These are phyloP conservation scores for Centella asiatica DNA, from an alignment of 129 eudicot genomes.

Conservation along the genomic window DNA sequence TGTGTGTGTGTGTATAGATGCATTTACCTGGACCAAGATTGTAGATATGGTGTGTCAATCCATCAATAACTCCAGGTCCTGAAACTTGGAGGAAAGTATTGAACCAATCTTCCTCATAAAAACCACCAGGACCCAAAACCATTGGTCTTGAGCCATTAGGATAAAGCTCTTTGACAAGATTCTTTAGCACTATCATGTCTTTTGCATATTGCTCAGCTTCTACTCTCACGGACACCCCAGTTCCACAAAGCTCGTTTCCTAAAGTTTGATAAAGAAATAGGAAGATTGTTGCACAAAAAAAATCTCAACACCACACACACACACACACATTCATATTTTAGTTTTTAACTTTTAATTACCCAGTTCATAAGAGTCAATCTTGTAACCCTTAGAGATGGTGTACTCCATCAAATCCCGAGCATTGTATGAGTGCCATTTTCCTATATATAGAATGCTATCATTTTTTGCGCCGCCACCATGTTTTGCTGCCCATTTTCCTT, in stretches of 20 bases:
- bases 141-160: constrained; percentile 31
- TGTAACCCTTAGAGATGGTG: constrained; percentile 48
- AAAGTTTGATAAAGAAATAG: too few relatives aligned
- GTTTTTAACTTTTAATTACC: constrained; percentile 28
- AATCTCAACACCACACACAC: too few relatives aligned
- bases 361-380: constrained; percentile 56
- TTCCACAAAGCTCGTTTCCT: constrained; percentile 70
- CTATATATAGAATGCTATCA: constrained; percentile 19
- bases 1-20: background rate
- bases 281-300: too few relatives aligned
- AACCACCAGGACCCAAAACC: constrained; percentile 68
- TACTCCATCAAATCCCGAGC: constrained; percentile 47
- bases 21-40: constrained; percentile 71
- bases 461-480: too few relatives aligned
- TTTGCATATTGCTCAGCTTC: constrained; percentile 47
- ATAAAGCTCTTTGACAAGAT: constrained; percentile 38
- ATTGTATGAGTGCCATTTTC: constrained; percentile 45
- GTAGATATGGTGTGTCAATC: constrained; percentile 61
- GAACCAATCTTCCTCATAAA: constrained; percentile 58
- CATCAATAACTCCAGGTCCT: constrained; percentile 38
- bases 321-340: too few relatives aligned
- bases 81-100: constrained; percentile 27
- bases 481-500: constrained; percentile 26
- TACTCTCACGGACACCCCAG: constrained; percentile 42
- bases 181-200: constrained; percentile 38